phyloP scores from a whole-genome alignment of 176 grass and related monocot genomes.

The Alloteropsis semialata region DNA sequence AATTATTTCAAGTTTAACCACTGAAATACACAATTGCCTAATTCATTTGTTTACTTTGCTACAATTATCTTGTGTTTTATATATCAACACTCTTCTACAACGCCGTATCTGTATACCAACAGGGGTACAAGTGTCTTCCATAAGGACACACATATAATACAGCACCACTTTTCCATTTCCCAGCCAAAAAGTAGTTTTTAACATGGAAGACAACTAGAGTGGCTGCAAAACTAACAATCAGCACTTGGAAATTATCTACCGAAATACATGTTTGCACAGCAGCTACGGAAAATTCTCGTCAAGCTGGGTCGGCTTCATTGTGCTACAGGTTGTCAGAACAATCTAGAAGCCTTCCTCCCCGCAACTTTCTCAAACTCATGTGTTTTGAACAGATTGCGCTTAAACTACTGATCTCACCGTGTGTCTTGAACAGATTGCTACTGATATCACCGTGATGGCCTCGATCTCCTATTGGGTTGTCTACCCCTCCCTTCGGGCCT shows the following conservation, averaged over 20 bases:
- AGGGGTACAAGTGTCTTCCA: neutral
- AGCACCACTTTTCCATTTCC: neutral
- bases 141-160: neutral
- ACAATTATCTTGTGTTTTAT: neutral
- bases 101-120: neutral
- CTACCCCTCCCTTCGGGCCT: conserved; percentile 24
- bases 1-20: neutral
- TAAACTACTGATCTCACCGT: neutral
- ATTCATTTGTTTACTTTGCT: neutral
- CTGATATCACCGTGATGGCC: neutral
- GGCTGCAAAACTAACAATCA: neutral
- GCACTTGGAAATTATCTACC: conserved; percentile 1
- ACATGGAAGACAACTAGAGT: neutral
- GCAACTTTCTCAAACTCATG: neutral
- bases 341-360: neutral
- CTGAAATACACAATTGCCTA: neutral
- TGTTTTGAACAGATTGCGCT: neutral
- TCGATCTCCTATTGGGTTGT: conserved; percentile 19
- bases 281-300: conserved; percentile 10
- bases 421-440: neutral
- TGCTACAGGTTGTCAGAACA: neutral
- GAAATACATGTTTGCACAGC: conserved; percentile 14
- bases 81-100: neutral
- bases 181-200: neutral
- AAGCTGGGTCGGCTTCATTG: neutral